These are phyloP conservation scores for Schizosaccharomyces lindneri DNA, from an alignment of 805 yeast species.

Conservation along the genomic window DNA sequence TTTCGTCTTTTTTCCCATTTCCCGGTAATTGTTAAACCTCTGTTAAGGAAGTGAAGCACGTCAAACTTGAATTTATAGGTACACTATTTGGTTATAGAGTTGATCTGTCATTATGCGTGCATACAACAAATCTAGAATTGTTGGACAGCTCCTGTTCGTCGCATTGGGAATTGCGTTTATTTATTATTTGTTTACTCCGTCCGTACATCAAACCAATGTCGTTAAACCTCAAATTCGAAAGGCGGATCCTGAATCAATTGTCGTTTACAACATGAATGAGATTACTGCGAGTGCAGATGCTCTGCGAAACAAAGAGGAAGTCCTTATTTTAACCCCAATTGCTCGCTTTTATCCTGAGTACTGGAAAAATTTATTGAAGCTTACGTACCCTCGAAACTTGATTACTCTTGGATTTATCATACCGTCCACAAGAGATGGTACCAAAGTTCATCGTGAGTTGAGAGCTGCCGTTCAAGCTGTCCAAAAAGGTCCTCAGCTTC, in stretches of 20 bases:
- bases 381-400: constrained; percentile 63
- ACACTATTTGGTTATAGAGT: neutral
- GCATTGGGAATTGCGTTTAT: neutral
- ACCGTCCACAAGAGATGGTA: constrained; percentile 67
- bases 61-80: neutral
- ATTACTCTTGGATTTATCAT: constrained; percentile 78
- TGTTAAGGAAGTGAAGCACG: neutral
- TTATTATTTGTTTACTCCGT: neutral
- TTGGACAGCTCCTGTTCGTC: neutral
- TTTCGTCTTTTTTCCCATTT: no score
- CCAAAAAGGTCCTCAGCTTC: constrained; percentile 38
- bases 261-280: constrained; percentile 59
- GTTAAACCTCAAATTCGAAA: neutral
- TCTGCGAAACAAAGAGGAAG: constrained; percentile 51
- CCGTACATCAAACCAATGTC: neutral
- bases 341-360: constrained; percentile 62
- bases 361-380: constrained; percentile 58
- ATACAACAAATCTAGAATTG: neutral
- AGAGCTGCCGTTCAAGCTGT: constrained; percentile 51
- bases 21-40: no score
- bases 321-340: constrained; percentile 73
- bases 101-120: neutral
- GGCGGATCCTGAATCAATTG: constrained; percentile 2
- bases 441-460: constrained; percentile 41
- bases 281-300: constrained; percentile 50